Evolutionary conservation across 2,329 filamentous ascomycete species (phyloP).

Genomic region (Hypoxylon sp.): DNA sequence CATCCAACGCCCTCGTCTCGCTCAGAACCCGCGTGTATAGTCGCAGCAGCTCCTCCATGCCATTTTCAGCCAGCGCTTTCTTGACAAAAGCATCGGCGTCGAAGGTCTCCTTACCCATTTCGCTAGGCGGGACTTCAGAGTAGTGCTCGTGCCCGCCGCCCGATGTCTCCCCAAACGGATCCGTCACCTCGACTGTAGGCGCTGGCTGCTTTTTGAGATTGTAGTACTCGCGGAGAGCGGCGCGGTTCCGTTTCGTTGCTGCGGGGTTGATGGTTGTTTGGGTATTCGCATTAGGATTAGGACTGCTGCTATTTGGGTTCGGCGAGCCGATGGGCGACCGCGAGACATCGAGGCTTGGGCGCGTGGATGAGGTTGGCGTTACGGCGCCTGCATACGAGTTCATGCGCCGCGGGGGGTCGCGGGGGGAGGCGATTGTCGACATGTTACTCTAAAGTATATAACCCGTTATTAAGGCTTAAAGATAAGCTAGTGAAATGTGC

Average conservation of each 20-base stretch:
- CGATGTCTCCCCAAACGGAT: conserved; percentile 52
- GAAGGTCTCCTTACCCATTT: conserved; percentile 82
- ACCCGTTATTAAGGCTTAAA: background rate
- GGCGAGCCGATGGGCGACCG: conserved; percentile 73
- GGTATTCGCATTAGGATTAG: conserved; percentile 43
- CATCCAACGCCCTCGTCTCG: conserved; percentile 91
- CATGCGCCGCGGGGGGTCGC: conserved; percentile 71
- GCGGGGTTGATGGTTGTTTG: conserved; percentile 52
- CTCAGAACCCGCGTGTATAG: conserved; percentile 79
- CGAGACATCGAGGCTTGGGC: conserved; percentile 78
- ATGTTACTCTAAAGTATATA: conserved; percentile 56
- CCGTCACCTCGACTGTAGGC: conserved; percentile 63
- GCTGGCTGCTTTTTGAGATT: conserved; percentile 74
- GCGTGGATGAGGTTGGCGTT: conserved; percentile 81
- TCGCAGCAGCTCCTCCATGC: conserved; percentile 77
- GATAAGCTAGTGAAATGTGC: background rate
- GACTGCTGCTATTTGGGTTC: conserved; percentile 56
- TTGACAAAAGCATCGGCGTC: conserved; percentile 78
- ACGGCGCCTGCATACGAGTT: conserved; percentile 63
- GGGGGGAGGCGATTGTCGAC: conserved; percentile 76
- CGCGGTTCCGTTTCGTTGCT: conserved; percentile 76
- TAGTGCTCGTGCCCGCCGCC: conserved; percentile 53
- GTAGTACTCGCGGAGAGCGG: conserved; percentile 94
- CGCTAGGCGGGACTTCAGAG: conserved; percentile 74
- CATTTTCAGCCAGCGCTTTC: conserved; percentile 71